Base-by-base conservation (phyloP, 2,329 filamentous ascomycete species). In the Aureobasidium sp. region DNA sequence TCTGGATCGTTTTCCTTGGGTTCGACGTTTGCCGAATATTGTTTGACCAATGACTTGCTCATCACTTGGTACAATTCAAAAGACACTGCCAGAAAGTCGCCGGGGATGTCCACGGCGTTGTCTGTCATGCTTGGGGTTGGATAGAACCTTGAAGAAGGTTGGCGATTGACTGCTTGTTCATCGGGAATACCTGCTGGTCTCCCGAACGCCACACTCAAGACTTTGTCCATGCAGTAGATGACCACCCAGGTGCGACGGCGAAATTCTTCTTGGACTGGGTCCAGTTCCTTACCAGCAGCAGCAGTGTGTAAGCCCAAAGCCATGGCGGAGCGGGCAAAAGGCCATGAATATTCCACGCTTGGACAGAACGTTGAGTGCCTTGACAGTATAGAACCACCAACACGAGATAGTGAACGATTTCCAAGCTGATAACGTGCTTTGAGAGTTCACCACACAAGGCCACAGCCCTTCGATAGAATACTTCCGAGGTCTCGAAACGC, bases 281-380 rank as follows among this genome's bases (percentile, higher is more conserved):
- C 66, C 83, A 81, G 77, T 0, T 69, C 64, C 7, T 66, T 68
- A 0, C 72, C 70, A 0, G 75, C 72, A 24, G 77, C 68, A 3
- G 69, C 69, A 0, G 77, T 81, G 63, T 84, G 81, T 0, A 84
- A 68, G 0, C 82, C 82, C 1, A 84, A 70, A 34, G 81, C 77
- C 29, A 81, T 71, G 0, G 81, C 81, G 77, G 0, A 52, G 5
- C 50, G 50, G 15, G 34, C 1, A 52, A 34, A 24, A 84, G 72
- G 0, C 82, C 81, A 64, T 84, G 82, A 0, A 79, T 74, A 0
- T 75, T 80, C 81, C 82, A 84, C 1, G 82, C 78, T 60, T 82
- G 77, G 2, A 82, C 73, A 0, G 81, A 82, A 24, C 77, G 77
- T 41, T 82, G 78, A 0, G 81, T 82, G 1, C 81, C 80, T 66